phyloP scores from a whole-genome alignment of 208 protist species.

The Spongospora subterranea region DNA sequence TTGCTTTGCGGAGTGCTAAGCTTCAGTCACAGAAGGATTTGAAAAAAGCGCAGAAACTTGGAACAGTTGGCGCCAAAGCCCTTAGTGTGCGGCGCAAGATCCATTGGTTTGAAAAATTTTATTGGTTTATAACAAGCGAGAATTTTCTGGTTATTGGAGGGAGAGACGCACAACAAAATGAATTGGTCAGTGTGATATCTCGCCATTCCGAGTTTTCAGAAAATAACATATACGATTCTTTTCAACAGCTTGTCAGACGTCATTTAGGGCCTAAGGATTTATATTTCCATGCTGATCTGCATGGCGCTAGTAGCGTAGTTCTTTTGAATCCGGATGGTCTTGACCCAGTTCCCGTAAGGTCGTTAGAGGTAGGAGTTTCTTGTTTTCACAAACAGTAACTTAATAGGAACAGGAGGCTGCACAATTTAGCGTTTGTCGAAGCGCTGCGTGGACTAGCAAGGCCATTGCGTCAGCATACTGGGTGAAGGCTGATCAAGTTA shows the following conservation, averaged over 20 bases:
- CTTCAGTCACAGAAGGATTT: not conserved
- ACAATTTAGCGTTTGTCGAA: not conserved
- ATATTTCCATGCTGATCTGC: constrained; percentile 48
- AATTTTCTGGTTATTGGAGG: constrained; percentile 52
- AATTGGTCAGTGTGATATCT: not conserved
- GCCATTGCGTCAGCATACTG: constrained; percentile 24
- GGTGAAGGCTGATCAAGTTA: constrained; percentile 41
- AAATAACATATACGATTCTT: not conserved
- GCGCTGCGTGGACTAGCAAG: constrained; percentile 9
- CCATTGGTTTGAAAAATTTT: constrained; percentile 56
- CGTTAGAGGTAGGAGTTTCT: constrained; percentile 33
- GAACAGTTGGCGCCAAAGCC: not conserved
- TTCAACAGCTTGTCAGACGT: not conserved
- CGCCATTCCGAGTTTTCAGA: not conserved
- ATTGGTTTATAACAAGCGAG: constrained; percentile 49
- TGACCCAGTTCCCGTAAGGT: not conserved
- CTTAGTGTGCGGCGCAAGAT: not conserved
- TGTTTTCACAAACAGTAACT: not conserved
- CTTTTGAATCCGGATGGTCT: not conserved
- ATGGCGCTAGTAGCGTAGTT: constrained; percentile 28
- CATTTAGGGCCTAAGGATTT: constrained; percentile 8
- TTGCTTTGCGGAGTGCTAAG: constrained; percentile 16
- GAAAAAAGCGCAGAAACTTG: constrained; percentile 35
- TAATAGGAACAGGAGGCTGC: constrained; percentile 1
- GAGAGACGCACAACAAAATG: constrained; percentile 28